These are phyloP conservation scores for Ceriops zippeliana DNA, from an alignment of 345 rosid genomes.

Conservation along the genomic window DNA sequence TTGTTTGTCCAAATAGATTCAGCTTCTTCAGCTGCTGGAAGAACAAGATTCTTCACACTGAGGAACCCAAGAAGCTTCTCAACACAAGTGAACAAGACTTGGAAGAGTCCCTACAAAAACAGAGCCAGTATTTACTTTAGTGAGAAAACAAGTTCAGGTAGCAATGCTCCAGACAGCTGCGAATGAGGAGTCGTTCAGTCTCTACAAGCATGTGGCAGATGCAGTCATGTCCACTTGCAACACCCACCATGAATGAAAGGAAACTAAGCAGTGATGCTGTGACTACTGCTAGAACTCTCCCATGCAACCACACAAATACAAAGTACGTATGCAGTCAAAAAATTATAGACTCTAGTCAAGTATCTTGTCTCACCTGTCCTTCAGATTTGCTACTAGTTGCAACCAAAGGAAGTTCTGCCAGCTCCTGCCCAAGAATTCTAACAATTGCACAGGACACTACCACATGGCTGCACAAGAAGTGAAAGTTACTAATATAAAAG, in stretches of 20 bases:
- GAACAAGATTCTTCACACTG: constrained; percentile 60
- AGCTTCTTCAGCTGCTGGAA: constrained; percentile 90
- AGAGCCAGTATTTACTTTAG: not conserved
- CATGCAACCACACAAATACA: not conserved
- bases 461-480: constrained; percentile 52
- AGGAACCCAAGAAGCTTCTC: constrained; percentile 66
- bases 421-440: constrained; percentile 72
- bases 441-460: constrained; percentile 75
- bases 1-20: constrained; percentile 85
- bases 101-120: constrained; percentile 80
- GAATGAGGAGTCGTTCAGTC: no score
- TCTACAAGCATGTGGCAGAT: no score
- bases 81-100: constrained; percentile 64
- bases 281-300: not conserved
- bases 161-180: no score
- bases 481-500: not conserved
- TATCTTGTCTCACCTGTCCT: constrained; percentile 53
- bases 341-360: not conserved
- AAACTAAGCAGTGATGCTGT: not conserved
- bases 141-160: not conserved
- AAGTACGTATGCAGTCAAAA: not conserved
- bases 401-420: constrained; percentile 91
- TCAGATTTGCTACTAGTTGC: constrained; percentile 65
- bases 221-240: no score
- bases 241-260: not conserved